Evolutionary conservation across 208 protist genomes (phyloP), one percentile per base, ranked within the genome.

Genomic region (Crithidia bombi): DNA sequence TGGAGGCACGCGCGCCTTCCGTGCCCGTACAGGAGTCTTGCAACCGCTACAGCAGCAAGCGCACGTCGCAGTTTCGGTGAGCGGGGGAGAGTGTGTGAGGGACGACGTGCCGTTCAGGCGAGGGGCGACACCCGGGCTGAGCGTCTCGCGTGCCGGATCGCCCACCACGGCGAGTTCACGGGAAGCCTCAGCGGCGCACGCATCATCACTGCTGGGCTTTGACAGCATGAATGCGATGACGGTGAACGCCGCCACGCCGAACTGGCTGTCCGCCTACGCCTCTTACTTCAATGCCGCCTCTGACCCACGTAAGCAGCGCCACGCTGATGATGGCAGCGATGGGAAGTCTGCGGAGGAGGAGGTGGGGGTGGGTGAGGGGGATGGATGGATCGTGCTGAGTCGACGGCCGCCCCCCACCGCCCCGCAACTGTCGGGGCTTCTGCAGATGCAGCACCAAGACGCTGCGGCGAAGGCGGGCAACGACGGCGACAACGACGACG

Each of bases 251-350:
- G 55, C 14, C n/a, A 50, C 44, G 0, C 68, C 73, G 11, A 59
- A 63, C 19, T 73, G 65, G 73, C 58, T 73, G 10, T 67, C 73
- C 15, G 65, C 51, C 49, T 73, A 73, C 35, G 50, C 44, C 11
- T 54, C 73, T 7, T 78, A 65, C 65, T 73, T 56, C 32, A 39
- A 39, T 23, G 25, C 56, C 50, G 26, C 68, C n/a, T 11, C 46
- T 0, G 33, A 4, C 0, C 35, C 1, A 6, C 9, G 4, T 3
- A 1, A 38, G 35, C 21, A 62, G 41, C 23, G 33, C 21, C 14
- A 2, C 26, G 12, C 21, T 6, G 21, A 51, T 23, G 17, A 25
- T 5, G 17, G 30, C 32, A 39, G 19, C 23, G 25, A 19, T 35
- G 33, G 43, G 3, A n/a, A 21, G 7, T 7, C 17, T 32, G 10